Percentiles rank a stretch among this genome's conserved stretches.
Conservation (phyloP, 768 basidiomycete genomes). For the Boletus vermiculosoides region DNA sequence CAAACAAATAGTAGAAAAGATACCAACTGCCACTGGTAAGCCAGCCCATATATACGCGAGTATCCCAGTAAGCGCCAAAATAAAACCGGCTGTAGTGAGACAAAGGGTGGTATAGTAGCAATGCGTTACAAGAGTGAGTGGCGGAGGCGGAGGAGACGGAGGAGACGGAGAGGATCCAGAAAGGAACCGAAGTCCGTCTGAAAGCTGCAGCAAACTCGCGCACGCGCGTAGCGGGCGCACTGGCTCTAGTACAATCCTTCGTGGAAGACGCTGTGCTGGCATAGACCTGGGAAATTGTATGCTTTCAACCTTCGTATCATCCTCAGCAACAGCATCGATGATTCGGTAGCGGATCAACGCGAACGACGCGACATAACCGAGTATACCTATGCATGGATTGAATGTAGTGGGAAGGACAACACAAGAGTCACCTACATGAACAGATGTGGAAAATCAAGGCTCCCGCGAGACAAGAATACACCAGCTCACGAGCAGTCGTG, state of each 20-base stretch:
- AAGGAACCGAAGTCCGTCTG: not conserved
- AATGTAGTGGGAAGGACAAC: not conserved
- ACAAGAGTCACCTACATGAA: conserved; percentile 21
- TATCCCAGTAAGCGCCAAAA: conserved; percentile 27
- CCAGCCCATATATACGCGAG: conserved; percentile 27
- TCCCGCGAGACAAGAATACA: conserved; percentile 31
- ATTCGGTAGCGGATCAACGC: conserved; percentile 29
- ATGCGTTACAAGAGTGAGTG: conserved; percentile 21
- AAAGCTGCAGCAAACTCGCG: not conserved
- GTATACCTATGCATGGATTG: conserved; percentile 19
- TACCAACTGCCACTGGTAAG: conserved; percentile 24
- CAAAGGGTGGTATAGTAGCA: conserved; percentile 30
- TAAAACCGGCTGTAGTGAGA: conserved; percentile 25
- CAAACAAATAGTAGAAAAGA: conserved; percentile 29
- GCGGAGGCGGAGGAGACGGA: conserved; percentile 3
- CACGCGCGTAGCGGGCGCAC: conserved; percentile 7
- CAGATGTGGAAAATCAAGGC: conserved; percentile 33
- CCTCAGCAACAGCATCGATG: too few species aligned
- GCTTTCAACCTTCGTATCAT: conserved; percentile 15
- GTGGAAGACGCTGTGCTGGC: conserved; percentile 1
- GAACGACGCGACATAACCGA: conserved; percentile 30
- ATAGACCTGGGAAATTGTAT: not conserved
- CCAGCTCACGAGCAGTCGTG: conserved; percentile 17
- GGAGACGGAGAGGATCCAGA: not conserved
- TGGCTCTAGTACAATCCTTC: conserved; percentile 17